A percentile compares a stretch with the other conserved stretches of the same genome.
Evolutionary conservation across 2,329 filamentous ascomycete genomes (phyloP).

Genomic region (Pseudogymnoascus sp.): DNA sequence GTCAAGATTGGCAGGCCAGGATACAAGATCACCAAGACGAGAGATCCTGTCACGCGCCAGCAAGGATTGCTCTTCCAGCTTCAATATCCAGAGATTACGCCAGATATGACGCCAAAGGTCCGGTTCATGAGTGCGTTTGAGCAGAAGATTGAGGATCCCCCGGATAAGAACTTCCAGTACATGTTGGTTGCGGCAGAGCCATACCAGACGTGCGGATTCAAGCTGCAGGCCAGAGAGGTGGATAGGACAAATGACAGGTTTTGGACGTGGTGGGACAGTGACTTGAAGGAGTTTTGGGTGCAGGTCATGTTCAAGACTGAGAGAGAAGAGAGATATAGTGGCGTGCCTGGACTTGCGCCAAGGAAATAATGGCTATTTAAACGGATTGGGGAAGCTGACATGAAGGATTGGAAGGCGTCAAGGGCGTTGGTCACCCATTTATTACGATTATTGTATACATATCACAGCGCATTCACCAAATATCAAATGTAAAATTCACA

Average conservation of each 20-base stretch:
- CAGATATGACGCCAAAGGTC: constrained; percentile 69
- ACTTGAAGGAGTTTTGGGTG: constrained; percentile 94
- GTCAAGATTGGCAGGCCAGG: constrained; percentile 94
- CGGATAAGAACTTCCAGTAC: constrained; percentile 92
- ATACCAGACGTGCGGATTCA: constrained; percentile 96
- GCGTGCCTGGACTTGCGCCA: constrained; percentile 52
- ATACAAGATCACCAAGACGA: constrained; percentile 95
- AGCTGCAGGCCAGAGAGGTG: constrained; percentile 87
- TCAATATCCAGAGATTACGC: constrained; percentile 84
- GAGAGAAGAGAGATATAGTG: constrained; percentile 79
- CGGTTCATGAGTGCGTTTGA: constrained; percentile 98
- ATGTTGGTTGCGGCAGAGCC: constrained; percentile 91
- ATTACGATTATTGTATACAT: constrained; percentile 1
- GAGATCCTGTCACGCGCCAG: constrained; percentile 81
- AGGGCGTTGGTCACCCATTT: constrained; percentile 10
- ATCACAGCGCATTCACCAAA: constrained; percentile 1
- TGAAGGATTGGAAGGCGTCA: constrained; percentile 14
- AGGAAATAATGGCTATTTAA: constrained; percentile 16
- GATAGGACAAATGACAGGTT: constrained; percentile 82
- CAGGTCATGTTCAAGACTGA: constrained; percentile 99
- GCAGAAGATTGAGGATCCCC: constrained; percentile 85
- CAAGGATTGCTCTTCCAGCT: constrained; percentile 91
- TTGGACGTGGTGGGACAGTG: constrained; percentile 92
- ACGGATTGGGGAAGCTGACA: background rate
- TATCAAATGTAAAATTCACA: background rate